Base-by-base conservation (phyloP, 1,284 basidiomycete species). In the Pseudozyma thailandica region DNA sequence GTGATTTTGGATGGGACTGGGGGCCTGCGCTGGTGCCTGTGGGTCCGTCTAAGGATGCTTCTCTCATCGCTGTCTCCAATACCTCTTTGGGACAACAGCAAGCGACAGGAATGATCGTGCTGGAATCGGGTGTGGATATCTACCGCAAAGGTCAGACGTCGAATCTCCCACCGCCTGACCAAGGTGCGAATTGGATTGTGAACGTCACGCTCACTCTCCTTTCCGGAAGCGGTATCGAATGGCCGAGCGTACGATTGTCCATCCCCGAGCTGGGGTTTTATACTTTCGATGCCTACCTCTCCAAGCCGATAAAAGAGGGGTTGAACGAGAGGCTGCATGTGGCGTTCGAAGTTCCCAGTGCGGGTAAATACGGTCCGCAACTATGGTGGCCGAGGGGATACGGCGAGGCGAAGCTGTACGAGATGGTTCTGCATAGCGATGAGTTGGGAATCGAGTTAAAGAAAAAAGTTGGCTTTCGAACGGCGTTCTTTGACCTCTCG, bases 1-100 rank as follows among this genome's bases (percentile, higher is more conserved):
- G 66, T 13, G 76, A 78, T 53, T 72, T 80, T 42, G 78, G 78
- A 15, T 80, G 78, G 78, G 78, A 80, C 50, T 80, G 78, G 78
- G 77, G 75, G 0, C 75, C 75, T 1, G 75, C 75, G 1, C 43
- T 69, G 27, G 41, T 72, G 7, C 70, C 75, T 18, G 33, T 44
- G 4, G 75, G 75, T 3, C 65, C 73, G 1, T 39, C 55, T 31
- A 68, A 69, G 59, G 52, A 42, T 15, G 75, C 69, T 2, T 73
- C 61, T 31, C 46, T 77, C 18, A 50, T 77, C n/a, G 59, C 33
- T 2, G 41, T 75, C 9, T 39, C 43, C 2, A 42, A 39, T 10
- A 6, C 44, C 21, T 28, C 6, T 27, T 18, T 31, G 7, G 13
- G 13, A 9, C 13, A 31, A 10, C 16, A 38, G 33, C 6, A 28